Base-by-base conservation (phyloP, 1,284 basidiomycete species). In the Pyrrhoderma lamaoense region DNA sequence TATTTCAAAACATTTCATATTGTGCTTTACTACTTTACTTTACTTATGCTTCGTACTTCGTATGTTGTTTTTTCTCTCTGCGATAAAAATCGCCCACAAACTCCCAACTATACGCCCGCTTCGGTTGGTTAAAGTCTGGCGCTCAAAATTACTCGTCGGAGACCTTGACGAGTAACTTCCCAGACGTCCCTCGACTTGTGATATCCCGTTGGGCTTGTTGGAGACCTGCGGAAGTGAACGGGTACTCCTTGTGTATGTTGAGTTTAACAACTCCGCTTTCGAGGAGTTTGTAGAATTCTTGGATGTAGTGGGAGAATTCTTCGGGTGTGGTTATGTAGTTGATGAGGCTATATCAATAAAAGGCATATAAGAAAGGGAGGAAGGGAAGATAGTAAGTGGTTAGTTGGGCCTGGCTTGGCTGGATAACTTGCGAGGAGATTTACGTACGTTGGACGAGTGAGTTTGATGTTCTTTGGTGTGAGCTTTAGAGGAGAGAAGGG, bases 161-260 rank as follows among this genome's bases (percentile, higher is more conserved):
- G 22, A 87, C 72, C 62, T 87, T 87, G 60, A 94, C 73, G 45
- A 95, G 59, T 57, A 95, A 64, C 65, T 95, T 96, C 7, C 93
- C 93, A 2, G 76, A 77, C 18, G 91, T 91, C 63, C 79, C 82
- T 42, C 92, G 82, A n/a, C 79, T 71, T 0, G 75, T 77, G 54
- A 97, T 75, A 63, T 96, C 93, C 2, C 64, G 72, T 60, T 98
- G 93, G 0, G 92, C 83, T 58, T 86, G 74, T 56, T 71, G 74
- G 5, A 87, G 79, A 0, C 90, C 93, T 53, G 94, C 85, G 0
- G 81, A 79, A 0, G 85, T 83, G 69, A 98, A 93, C 0, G 79
- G 78, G 60, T 96, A 98, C 49, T 85, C 85, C 56, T 84, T 79
- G 67, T 82, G 80, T 14, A 94, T 72, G 42, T 79, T 74, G 51